Conservation (phyloP, 1,284 basidiomycete genomes). For the Mycosarcoma mackinlayi region DNA sequence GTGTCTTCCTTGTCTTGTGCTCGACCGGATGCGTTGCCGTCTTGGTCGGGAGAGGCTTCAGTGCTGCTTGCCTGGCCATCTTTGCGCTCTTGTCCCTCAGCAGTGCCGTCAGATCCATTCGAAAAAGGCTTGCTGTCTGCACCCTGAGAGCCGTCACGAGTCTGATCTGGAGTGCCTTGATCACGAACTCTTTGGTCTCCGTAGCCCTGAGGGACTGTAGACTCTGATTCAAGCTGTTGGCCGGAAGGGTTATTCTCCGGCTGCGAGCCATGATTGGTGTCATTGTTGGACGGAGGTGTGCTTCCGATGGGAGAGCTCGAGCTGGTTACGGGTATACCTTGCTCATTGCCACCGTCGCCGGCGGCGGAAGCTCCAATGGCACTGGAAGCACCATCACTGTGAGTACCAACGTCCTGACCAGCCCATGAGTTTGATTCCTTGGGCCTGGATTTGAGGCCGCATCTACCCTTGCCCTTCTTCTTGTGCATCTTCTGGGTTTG, state of each 20-base stretch:
- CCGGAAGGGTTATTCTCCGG: background rate
- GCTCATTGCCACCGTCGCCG: no score
- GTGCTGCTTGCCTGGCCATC: background rate
- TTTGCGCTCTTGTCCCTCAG: background rate
- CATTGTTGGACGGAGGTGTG: background rate
- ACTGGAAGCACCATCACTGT: background rate
- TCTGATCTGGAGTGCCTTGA: background rate
- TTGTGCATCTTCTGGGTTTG: constrained; percentile 19
- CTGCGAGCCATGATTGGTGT: background rate
- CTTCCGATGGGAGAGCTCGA: background rate
- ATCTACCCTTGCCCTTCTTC: constrained; percentile 27
- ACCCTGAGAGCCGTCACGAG: background rate
- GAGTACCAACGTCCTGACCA: background rate
- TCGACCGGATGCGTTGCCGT: no score
- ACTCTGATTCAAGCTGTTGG: background rate
- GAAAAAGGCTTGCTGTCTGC: background rate
- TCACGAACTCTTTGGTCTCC: constrained; percentile 1
- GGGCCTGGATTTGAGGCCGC: constrained; percentile 12
- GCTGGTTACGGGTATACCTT: no score
- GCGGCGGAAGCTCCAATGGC: no score
- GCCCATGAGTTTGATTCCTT: background rate
- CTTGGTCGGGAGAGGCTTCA: background rate
- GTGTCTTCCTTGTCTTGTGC: constrained; percentile 2
- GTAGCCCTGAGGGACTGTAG: background rate
- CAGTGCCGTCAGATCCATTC: constrained; percentile 3